A percentile compares a stretch with the other conserved stretches of the same genome.
Evolutionary conservation across 176 grass and related monocot genomes (phyloP).

Genomic region (Puya raimondii): DNA sequence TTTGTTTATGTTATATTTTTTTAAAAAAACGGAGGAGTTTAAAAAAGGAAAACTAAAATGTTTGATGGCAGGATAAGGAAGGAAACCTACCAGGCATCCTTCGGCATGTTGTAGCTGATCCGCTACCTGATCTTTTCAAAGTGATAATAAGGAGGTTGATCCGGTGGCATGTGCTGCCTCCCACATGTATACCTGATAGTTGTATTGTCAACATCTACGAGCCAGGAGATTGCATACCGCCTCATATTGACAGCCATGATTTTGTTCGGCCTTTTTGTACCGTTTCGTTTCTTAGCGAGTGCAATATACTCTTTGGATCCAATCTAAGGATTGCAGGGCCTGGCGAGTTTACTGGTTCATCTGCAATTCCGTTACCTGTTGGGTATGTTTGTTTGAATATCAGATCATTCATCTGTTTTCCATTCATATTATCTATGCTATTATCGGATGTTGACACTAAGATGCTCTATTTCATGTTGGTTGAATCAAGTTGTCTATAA

Average conservation of each 20-base stretch:
- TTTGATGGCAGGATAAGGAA: conserved; percentile 66
- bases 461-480: too few species aligned
- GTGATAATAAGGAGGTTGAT: conserved; percentile 61
- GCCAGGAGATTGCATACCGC: conserved; percentile 77
- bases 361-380: conserved; percentile 50
- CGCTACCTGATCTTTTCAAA: conserved; percentile 56
- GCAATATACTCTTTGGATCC: conserved; percentile 61
- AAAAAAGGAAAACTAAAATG: background rate
- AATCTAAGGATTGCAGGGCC: conserved; percentile 37
- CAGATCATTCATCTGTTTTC: conserved; percentile 4
- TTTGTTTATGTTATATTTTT: background rate
- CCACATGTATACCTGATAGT: conserved; percentile 63
- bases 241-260: conserved; percentile 89
- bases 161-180: conserved; percentile 59
- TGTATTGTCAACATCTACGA: conserved; percentile 90
- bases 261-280: conserved; percentile 83
- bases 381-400: conserved; percentile 33
- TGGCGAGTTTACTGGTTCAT: conserved; percentile 49
- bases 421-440: background rate
- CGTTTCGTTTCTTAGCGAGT: conserved; percentile 81
- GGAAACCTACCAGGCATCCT: conserved; percentile 92
- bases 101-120: conserved; percentile 45
- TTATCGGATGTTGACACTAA: background rate
- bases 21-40: background rate
- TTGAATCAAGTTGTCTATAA: too few species aligned